Percentiles rank a stretch among this genome's conserved stretches.
These are phyloP conservation scores for Ophiostoma himal-ulmi DNA, from an alignment of 2,329 filamentous ascomycete genomes.

Conservation along the genomic window DNA sequence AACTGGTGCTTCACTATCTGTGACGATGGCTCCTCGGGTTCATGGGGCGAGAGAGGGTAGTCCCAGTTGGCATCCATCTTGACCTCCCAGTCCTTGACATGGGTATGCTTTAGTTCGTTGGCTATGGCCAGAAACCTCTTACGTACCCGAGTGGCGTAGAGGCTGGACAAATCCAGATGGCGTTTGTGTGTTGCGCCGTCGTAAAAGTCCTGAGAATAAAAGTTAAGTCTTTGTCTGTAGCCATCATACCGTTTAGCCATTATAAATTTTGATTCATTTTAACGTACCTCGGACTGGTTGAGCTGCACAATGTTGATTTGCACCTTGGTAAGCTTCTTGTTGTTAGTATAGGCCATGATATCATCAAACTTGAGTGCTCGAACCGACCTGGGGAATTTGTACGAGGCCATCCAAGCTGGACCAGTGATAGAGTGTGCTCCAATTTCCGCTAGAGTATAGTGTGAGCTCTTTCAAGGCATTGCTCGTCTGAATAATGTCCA, in stretches of 20 bases:
- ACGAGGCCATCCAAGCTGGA: conserved; percentile 11
- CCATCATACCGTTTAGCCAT: no score
- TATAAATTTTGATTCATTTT: no score
- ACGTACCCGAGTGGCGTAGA: not conserved
- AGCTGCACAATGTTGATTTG: conserved; percentile 7
- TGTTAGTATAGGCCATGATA: not conserved
- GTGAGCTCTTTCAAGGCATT: not conserved
- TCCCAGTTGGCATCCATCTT: not conserved
- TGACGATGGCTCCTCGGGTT: not conserved
- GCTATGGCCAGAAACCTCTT: not conserved
- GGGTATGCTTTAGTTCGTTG: not conserved
- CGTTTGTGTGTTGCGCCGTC: not conserved
- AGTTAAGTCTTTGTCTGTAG: not conserved
- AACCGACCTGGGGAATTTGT: not conserved
- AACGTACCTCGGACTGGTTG: not conserved
- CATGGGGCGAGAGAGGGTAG: not conserved
- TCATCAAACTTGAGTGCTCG: not conserved
- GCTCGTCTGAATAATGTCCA: not conserved
- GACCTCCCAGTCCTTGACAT: not conserved
- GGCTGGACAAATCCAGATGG: not conserved
- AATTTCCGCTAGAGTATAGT: conserved; percentile 21
- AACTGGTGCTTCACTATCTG: conserved; percentile 8
- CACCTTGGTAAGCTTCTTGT: not conserved
- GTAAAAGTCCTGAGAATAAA: not conserved
- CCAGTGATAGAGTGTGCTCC: conserved; percentile 22